These are phyloP conservation scores for Cadophora gregata DNA, from an alignment of 2,329 filamentous ascomycete genomes.

Conservation along the genomic window DNA sequence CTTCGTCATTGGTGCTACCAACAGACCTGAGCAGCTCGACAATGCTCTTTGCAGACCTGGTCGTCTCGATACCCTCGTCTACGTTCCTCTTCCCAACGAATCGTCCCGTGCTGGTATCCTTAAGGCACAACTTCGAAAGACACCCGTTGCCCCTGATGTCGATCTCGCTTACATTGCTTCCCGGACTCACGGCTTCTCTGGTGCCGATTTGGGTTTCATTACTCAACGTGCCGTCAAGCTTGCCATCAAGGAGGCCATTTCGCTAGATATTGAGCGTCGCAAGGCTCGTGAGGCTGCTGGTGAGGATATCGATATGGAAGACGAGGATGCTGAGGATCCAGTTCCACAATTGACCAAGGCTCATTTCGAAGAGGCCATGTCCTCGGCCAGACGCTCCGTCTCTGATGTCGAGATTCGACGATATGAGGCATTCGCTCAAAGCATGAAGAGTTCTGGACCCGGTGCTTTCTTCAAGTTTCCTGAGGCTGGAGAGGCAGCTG, in stretches of 20 bases:
- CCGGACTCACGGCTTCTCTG: conserved; percentile 98
- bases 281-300: conserved; percentile 89
- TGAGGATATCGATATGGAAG: conserved; percentile 82
- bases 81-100: conserved; percentile 95
- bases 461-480: conserved; percentile 99
- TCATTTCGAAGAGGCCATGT: conserved; percentile 99
- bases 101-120: conserved; percentile 87
- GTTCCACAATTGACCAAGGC: conserved; percentile 95
- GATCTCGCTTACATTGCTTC: conserved; percentile 90
- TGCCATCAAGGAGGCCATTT: conserved; percentile 97
- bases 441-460: conserved; percentile 97
- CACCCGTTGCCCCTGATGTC: conserved; percentile 85
- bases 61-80: conserved; percentile 98
- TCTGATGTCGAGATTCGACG: conserved; percentile 96
- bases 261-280: conserved; percentile 82
- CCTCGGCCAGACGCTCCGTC: conserved; percentile 89
- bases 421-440: conserved; percentile 98
- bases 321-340: conserved; percentile 83
- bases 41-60: conserved; percentile 97
- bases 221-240: conserved; percentile 99
- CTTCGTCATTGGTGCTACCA: conserved; percentile 98
- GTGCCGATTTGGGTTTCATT: conserved; percentile 99
- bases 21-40: conserved; percentile 97
- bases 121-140: conserved; percentile 97
- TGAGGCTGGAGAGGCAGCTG: conserved; percentile 64